Percentiles rank a stretch among this genome's conserved stretches.
These are phyloP conservation scores for Raffaelea ambrosiae DNA, from an alignment of 2,329 filamentous ascomycete genomes.

Conservation along the genomic window DNA sequence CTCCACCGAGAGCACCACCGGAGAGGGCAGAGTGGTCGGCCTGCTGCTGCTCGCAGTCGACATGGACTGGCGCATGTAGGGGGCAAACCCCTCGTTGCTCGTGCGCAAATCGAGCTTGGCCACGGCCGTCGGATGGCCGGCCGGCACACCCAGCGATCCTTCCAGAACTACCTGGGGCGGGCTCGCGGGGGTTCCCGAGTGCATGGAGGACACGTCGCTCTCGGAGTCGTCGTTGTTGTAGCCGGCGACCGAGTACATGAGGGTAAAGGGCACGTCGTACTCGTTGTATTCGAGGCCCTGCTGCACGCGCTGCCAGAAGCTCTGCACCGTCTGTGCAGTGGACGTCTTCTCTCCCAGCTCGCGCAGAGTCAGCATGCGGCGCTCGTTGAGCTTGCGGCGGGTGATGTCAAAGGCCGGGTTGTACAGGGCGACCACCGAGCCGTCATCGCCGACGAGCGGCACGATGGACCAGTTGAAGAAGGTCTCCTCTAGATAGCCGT, in stretches of 20 bases:
- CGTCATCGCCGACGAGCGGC: conserved; percentile 65
- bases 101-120: conserved; percentile 58
- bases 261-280: conserved; percentile 64
- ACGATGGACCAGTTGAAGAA: conserved; percentile 81
- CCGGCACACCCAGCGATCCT: conserved; percentile 60
- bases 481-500: conserved; percentile 65
- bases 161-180: conserved; percentile 61
- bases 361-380: conserved; percentile 69
- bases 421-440: conserved; percentile 66
- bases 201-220: conserved; percentile 62
- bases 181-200: conserved; percentile 53
- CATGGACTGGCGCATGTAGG: conserved; percentile 70
- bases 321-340: conserved; percentile 60
- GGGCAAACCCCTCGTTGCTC: conserved; percentile 65
- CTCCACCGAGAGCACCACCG: conserved; percentile 59
- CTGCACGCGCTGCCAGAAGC: conserved; percentile 65
- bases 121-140: conserved; percentile 53
- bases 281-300: conserved; percentile 65
- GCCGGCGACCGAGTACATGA: conserved; percentile 60
- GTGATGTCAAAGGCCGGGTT: conserved; percentile 80
- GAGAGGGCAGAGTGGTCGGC: conserved; percentile 24
- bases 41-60: conserved; percentile 31
- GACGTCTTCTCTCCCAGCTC: conserved; percentile 71
- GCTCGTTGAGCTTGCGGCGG: conserved; percentile 65
- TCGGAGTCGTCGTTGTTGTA: conserved; percentile 44